Base-by-base conservation (phyloP, 129 eudicot genomes). In the Saposhnikovia divaricata region DNA sequence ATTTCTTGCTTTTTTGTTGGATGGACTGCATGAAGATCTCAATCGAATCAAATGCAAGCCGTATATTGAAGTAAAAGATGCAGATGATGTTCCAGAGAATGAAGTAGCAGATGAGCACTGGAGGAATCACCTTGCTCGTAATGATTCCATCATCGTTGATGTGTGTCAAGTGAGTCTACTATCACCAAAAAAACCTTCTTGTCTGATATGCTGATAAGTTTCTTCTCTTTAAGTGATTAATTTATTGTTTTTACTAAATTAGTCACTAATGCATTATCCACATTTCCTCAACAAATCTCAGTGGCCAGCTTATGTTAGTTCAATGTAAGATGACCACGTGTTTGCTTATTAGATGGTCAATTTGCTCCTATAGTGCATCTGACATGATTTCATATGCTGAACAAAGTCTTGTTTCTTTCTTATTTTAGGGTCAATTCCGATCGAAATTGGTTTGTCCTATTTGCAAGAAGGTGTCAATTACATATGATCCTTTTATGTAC, bases 1-100 rank as follows among this genome's bases (percentile, higher is more conserved):
- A 71, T 88, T 93, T 82, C 96, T 93, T 81, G 88, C 98, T 48
- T 93, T 91, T 84, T 79, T 93, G 82, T 85, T 93, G 91, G 95
- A 93, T 87, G 97, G 97, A 44, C 93, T 93, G 44, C 97, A 91
- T 85, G 97, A 93, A 86, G 98, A 91, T 80, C 85, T 93, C 61
- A 93, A 93, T 80, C 96, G 96, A 75, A 96, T 91, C 77, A 93
- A 89, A 85, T 59, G 74, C 59, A 91, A 91, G 83, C 98, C 97
- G 46, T 93, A 88, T 78, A 59, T 87, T 38, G 90, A 91, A 82
- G 85, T 82, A 68, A 84, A 87, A 48, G 91, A 91, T 61, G 84
- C 80, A 46, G 97, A 87, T 76, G 85, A 88, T 47, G 83, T 73
- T 81, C 87, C 90, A 28, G 95, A 91, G 77, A 84, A 87, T 74